Conservation (phyloP, 164 flowering plant genomes). For the Macadamia tetraphylla region DNA sequence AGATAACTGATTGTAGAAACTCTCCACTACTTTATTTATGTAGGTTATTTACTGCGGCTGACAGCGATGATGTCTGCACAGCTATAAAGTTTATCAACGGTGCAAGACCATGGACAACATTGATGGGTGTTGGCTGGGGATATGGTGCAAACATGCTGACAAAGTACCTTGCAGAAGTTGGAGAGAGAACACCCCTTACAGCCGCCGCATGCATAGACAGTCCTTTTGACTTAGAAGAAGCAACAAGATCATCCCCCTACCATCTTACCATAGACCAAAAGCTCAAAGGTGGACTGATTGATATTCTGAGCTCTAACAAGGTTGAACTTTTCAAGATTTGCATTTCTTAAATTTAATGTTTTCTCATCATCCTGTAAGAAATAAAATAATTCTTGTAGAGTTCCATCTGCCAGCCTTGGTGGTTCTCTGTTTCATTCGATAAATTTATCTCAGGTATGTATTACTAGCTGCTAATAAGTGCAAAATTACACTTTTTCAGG, state of each 20-base stretch:
- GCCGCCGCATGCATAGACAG: constrained; percentile 91
- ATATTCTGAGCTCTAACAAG: constrained; percentile 79
- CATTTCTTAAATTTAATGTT: background rate
- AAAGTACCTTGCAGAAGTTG: constrained; percentile 85
- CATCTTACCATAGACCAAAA: constrained; percentile 41
- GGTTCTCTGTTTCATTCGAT: background rate
- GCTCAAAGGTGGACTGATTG: constrained; percentile 60
- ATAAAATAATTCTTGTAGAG: too few relatives aligned
- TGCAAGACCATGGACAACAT: constrained; percentile 81
- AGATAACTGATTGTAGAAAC: constrained; percentile 24
- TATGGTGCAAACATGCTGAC: constrained; percentile 97
- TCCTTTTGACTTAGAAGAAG: constrained; percentile 90
- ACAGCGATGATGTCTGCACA: constrained; percentile 89
- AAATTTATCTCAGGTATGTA: background rate
- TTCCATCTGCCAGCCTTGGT: background rate
- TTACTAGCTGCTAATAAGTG: background rate
- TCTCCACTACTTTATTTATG: constrained; percentile 38
- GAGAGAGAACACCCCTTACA: constrained; percentile 77
- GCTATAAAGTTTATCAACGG: constrained; percentile 69
- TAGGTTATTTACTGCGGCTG: constrained; percentile 99
- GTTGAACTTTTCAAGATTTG: constrained; percentile 27
- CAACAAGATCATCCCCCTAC: constrained; percentile 52
- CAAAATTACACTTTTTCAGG: constrained; percentile 38
- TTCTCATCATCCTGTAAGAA: too few relatives aligned
- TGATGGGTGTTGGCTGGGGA: constrained; percentile 93